A percentile compares a stretch with the other conserved stretches of the same genome.
phyloP scores from a whole-genome alignment of 2,329 filamentous ascomycete genomes.

The Alternaria angustiovoidea region DNA sequence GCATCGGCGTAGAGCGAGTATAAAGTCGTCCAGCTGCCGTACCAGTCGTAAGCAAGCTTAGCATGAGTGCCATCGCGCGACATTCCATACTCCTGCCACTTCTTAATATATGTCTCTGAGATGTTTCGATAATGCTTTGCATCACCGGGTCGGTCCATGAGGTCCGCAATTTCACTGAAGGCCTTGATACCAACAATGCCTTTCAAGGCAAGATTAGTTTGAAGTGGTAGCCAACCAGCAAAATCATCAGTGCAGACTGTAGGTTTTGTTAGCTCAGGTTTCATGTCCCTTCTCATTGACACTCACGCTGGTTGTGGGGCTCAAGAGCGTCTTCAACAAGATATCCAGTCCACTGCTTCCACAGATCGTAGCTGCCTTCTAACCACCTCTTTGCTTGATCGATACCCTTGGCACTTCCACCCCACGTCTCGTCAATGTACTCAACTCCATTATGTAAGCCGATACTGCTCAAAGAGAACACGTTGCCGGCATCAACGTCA shows the following conservation, averaged over 20 bases:
- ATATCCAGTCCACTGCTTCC: constrained; percentile 81
- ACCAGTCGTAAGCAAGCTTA: constrained; percentile 81
- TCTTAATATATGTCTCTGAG: constrained; percentile 71
- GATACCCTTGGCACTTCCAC: constrained; percentile 61
- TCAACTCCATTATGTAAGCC: constrained; percentile 61
- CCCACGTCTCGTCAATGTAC: constrained; percentile 70
- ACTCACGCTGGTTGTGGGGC: constrained; percentile 73
- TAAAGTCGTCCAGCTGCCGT: constrained; percentile 82
- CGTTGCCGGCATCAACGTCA: constrained; percentile 40
- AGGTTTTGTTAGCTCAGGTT: constrained; percentile 8
- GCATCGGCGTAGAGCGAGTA: constrained; percentile 87
- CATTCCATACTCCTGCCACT: constrained; percentile 76
- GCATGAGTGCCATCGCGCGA: constrained; percentile 74
- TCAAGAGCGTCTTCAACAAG: constrained; percentile 78
- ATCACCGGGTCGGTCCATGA: constrained; percentile 67
- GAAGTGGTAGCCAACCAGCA: constrained; percentile 77
- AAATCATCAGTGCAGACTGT: constrained; percentile 83
- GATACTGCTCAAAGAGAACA: constrained; percentile 60
- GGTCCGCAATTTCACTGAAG: constrained; percentile 73
- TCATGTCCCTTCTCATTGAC: neutral
- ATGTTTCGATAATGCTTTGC: constrained; percentile 69
- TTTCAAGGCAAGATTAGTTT: constrained; percentile 84
- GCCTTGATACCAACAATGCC: constrained; percentile 83
- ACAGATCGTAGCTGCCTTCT: constrained; percentile 71
- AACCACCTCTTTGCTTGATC: constrained; percentile 71